These are phyloP conservation scores for Codiaeum variegatum DNA, from an alignment of 441 rosid genomes.

Conservation along the genomic window DNA sequence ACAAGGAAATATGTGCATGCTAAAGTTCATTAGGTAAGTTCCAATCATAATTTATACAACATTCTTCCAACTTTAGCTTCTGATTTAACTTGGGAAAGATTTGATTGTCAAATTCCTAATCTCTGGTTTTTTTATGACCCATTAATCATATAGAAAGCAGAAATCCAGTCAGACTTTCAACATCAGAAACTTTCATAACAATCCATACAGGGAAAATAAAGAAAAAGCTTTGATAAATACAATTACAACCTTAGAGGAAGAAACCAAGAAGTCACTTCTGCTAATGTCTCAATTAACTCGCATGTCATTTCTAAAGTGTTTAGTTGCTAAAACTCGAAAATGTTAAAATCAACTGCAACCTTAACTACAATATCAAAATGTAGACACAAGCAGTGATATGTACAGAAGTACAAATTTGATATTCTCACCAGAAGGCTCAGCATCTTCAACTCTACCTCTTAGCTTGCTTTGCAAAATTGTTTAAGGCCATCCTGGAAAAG, in stretches of 20 bases:
- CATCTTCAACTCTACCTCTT: slow-evolving; percentile 33
- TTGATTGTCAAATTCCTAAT: not conserved
- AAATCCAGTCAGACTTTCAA: not conserved
- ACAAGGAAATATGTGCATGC: not conserved
- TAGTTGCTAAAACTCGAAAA: not conserved
- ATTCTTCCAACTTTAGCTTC: not conserved
- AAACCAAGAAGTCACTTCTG: not conserved
- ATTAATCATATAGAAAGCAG: not conserved
- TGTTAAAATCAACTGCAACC: slow-evolving; percentile 9
- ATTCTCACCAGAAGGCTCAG: slow-evolving; percentile 19
- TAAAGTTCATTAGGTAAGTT: not conserved
- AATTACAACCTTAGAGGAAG: not conserved
- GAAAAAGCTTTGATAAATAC: not conserved
- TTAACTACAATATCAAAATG: not conserved
- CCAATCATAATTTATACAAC: too few relatives aligned
- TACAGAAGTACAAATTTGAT: not conserved
- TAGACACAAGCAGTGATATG: not conserved
- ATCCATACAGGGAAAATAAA: not conserved
- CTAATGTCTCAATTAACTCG: not conserved
- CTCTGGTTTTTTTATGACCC: slow-evolving; percentile 6
- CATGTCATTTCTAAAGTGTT: not conserved
- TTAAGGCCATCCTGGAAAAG: slow-evolving; percentile 45
- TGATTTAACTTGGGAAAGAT: not conserved
- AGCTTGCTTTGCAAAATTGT: slow-evolving; percentile 42
- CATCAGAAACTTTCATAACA: not conserved